Evolutionary conservation across 768 basidiomycete genomes (phyloP).

Genomic region (Baorangia bicolor): DNA sequence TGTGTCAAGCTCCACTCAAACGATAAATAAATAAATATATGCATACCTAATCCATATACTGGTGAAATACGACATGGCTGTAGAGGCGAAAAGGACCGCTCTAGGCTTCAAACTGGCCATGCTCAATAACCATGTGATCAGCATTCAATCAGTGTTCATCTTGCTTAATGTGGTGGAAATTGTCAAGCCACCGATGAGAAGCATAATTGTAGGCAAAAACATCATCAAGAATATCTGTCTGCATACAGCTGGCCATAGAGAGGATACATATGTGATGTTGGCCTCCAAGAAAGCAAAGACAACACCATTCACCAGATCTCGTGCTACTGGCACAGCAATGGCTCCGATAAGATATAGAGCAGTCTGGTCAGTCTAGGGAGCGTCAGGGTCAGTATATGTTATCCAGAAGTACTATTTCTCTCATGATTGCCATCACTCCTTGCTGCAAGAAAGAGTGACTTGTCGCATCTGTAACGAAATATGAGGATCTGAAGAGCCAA

Average conservation of each 20-base stretch:
- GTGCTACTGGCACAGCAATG: conserved; percentile 64
- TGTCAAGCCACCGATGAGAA: conserved; percentile 96
- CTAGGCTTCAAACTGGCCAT: conserved; percentile 87
- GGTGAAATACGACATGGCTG: conserved; percentile 96
- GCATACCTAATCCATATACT: conserved; percentile 97
- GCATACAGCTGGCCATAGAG: conserved; percentile 32
- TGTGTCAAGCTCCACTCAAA: conserved; percentile 4
- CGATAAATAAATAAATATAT: background rate
- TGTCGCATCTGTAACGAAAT: conserved; percentile 44
- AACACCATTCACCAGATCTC: conserved; percentile 60
- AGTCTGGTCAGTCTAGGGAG: conserved; percentile 54
- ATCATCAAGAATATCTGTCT: conserved; percentile 92
- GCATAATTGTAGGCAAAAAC: conserved; percentile 98
- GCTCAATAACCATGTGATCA: conserved; percentile 88
- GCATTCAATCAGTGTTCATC: conserved; percentile 87
- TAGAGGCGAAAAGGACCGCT: conserved; percentile 87
- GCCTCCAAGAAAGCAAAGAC: conserved; percentile 53
- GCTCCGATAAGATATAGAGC: conserved; percentile 69
- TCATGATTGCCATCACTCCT: conserved; percentile 55
- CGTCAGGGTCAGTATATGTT: background rate
- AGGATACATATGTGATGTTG: conserved; percentile 50
- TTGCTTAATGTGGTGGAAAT: conserved; percentile 96
- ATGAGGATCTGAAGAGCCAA: background rate
- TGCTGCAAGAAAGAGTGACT: conserved; percentile 57
- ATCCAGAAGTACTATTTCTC: conserved; percentile 9